phyloP scores from a whole-genome alignment of 345 rosid species.

The Eucalyptus erythrocorys region DNA sequence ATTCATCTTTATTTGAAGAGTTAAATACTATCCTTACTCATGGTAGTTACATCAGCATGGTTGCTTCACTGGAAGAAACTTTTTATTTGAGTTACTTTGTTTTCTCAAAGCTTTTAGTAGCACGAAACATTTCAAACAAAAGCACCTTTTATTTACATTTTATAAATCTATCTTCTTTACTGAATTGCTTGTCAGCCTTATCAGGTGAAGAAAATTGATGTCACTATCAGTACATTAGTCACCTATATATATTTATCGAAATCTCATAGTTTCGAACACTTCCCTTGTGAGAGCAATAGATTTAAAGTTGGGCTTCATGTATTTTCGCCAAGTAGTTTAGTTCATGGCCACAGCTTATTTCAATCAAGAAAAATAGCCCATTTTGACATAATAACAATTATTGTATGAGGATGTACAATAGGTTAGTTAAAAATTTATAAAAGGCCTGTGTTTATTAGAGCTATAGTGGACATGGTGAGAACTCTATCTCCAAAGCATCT shows the following conservation, averaged over 20 bases:
- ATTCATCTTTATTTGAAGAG: not conserved
- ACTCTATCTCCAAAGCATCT: not conserved
- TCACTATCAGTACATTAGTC: not conserved
- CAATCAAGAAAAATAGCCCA: not conserved
- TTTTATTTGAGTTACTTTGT: not conserved
- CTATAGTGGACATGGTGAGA: not conserved
- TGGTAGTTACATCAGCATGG: not conserved
- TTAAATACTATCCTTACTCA: not conserved
- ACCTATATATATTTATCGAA: not conserved
- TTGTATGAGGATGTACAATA: not conserved
- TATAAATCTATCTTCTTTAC: not conserved
- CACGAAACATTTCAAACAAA: not conserved
- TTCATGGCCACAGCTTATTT: not conserved
- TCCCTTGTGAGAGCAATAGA: not conserved
- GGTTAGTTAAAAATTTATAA: not conserved
- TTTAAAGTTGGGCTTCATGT: not conserved
- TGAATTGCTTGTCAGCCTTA: not conserved
- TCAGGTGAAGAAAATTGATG: not conserved
- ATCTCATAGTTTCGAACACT: not conserved
- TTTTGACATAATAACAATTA: not conserved
- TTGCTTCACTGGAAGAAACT: not conserved
- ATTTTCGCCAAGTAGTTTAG: not conserved
- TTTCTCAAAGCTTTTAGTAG: not conserved
- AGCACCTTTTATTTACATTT: not conserved
- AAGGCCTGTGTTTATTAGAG: not conserved